These are phyloP conservation scores for Aspergillus sclerotialis DNA, from an alignment of 2,329 filamentous ascomycete genomes.

Conservation along the genomic window DNA sequence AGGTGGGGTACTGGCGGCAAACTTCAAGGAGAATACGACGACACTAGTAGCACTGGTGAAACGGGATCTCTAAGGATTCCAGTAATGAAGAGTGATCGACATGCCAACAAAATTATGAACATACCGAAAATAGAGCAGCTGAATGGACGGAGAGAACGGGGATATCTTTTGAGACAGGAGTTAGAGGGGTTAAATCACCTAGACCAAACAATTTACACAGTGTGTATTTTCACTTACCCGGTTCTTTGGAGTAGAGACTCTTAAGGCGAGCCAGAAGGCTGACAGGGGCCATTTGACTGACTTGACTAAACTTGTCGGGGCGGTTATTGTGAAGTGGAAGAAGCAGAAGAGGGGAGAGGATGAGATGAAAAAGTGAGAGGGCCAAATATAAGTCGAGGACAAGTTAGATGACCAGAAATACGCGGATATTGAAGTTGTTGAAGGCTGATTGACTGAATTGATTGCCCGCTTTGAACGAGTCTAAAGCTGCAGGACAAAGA, in stretches of 20 bases:
- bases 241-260: slow-evolving; percentile 24
- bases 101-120: slow-evolving; percentile 7
- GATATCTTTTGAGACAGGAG: too few species aligned
- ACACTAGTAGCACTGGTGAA: too few species aligned
- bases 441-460: too few species aligned
- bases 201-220: too few species aligned
- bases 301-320: too few species aligned
- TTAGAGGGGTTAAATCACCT: too few species aligned
- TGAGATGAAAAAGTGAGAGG: background rate
- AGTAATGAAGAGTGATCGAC: too few species aligned
- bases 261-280: slow-evolving; percentile 24
- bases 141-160: slow-evolving; percentile 30
- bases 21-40: too few species aligned
- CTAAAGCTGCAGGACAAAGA: background rate
- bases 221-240: slow-evolving; percentile 16
- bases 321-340: background rate
- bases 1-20: background rate
- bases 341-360: background rate
- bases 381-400: background rate
- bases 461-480: too few species aligned
- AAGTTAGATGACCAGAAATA: background rate
- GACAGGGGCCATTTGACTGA: slow-evolving; percentile 28
- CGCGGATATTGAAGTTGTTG: background rate
- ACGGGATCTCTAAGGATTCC: too few species aligned
- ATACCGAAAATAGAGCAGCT: slow-evolving; percentile 34